Evolutionary conservation across 2,329 filamentous ascomycete species (phyloP), one percentile per base, ranked within the genome.

Genomic region (Penicillium sp.): DNA sequence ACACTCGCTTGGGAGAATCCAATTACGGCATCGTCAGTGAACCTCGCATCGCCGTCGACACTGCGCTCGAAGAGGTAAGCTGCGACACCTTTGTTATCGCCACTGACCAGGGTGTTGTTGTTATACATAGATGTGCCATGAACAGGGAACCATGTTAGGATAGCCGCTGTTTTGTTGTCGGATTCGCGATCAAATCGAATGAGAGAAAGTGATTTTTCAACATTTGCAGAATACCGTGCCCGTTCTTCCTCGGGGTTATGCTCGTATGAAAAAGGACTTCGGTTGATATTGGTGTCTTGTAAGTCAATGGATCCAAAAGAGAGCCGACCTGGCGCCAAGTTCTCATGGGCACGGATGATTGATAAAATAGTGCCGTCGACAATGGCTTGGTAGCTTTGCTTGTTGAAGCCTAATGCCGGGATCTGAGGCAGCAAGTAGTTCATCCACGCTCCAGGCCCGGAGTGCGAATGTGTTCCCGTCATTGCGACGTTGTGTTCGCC

Each of bases 81-180:
- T 2, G 93, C 92, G 7, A 96, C 91, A 13, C 93, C 93, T 76
- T 97, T 97, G 78, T 97, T 97, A 73, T 97, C 93, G n/a, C 91
- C 93, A 3, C 92, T 87, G 50, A 94, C 85, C 15, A 96, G 81
- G 0, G 92, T 97, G 75, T 96, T 96, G 76, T 97, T 97, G 53
- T 90, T 89, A 25, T 92, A 85, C 74, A 97, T 84, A 0, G 91
- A 96, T 0, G 93, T 97, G 46, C 92, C 92, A 72, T 97, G 93
- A 0, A 92, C 90, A 3, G 93, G 86, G 72, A 93, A 96, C 90
- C 92, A 97, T 16, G 91, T 94, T 57, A 97, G 76, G 0, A 95
- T 79, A 13, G 91, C 92, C 41, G 91, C 84, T 56, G 87, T 88
- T 75, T 91, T 92, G 47, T 83, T 81, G 68, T 94, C 90, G 0